phyloP scores from a whole-genome alignment of 768 basidiomycete species.

The Mycena rosella region DNA sequence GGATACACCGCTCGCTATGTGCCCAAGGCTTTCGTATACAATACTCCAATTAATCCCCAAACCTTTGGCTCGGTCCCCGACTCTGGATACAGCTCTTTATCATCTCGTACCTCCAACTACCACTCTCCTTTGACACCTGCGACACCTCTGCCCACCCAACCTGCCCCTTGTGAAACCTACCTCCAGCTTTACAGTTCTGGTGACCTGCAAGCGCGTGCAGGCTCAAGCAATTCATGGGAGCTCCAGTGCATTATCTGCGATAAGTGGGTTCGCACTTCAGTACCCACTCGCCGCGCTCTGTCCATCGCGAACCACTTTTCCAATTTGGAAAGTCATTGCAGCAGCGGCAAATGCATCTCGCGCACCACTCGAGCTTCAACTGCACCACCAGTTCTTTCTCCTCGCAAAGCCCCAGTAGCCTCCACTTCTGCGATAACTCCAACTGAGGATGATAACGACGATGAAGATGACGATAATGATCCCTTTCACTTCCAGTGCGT shows the following conservation, averaged over 20 bases:
- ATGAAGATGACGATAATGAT: not conserved
- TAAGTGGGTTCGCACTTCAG: not conserved
- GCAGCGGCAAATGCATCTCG: not conserved
- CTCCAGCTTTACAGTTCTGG: not conserved
- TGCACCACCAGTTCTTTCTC: not conserved
- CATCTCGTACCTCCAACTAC: not conserved
- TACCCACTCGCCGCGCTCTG: not conserved
- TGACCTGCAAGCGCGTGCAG: not conserved
- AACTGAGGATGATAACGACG: not conserved
- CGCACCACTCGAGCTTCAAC: not conserved
- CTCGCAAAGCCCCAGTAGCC: not conserved
- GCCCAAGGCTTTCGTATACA: not conserved
- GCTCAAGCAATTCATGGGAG: slow-evolving; percentile 3
- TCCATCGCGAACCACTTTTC: not conserved
- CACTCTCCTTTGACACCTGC: not conserved
- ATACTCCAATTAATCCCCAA: not conserved
- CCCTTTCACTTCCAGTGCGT: slow-evolving; percentile 10
- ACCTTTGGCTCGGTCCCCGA: not conserved
- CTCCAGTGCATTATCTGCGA: slow-evolving; percentile 2
- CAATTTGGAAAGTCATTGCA: too few species aligned
- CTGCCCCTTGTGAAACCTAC: too few species aligned
- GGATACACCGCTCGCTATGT: not conserved
- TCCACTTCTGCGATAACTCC: not conserved
- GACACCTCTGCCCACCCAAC: not conserved
- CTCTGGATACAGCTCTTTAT: slow-evolving; percentile 7